Conservation (phyloP, 148 eudicot genomes). For the Bassia scoparia region DNA sequence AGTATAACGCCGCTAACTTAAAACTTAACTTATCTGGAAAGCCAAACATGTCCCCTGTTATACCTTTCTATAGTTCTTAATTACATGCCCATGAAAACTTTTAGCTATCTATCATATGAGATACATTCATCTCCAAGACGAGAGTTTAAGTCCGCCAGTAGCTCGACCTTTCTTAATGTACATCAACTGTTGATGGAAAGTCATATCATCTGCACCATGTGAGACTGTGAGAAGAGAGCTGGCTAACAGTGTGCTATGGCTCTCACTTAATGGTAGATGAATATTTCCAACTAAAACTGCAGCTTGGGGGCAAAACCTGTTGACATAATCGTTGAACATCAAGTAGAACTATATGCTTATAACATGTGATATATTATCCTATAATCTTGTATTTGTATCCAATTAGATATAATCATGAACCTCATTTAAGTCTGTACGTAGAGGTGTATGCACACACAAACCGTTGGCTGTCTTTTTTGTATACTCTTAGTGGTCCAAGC, state of each 20-base stretch:
- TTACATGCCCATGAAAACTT: background rate
- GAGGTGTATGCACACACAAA: too few species aligned
- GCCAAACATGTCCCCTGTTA: background rate
- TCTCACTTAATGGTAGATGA: conserved; percentile 92
- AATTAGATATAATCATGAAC: too few species aligned
- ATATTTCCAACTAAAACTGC: conserved; percentile 90
- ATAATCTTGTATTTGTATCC: too few species aligned
- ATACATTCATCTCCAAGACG: conserved; percentile 68
- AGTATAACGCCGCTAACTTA: too few species aligned
- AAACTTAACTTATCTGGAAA: background rate
- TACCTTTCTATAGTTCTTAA: too few species aligned
- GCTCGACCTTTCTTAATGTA: conserved; percentile 81
- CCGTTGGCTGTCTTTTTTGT: too few species aligned
- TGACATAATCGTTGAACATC: conserved; percentile 22
- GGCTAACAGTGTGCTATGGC: conserved; percentile 96
- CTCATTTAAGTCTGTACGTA: too few species aligned
- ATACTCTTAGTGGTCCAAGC: too few species aligned
- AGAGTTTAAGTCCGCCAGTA: conserved; percentile 87
- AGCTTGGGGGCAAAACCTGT: conserved; percentile 87
- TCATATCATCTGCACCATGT: conserved; percentile 96
- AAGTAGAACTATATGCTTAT: conserved; percentile 9
- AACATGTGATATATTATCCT: too few species aligned
- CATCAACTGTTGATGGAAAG: conserved; percentile 92
- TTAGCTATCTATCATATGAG: conserved; percentile 10
- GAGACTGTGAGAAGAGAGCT: conserved; percentile 94